Evolutionary conservation across 2,329 filamentous ascomycete species (phyloP).

Genomic region (Raffaelea ambrosiae): DNA sequence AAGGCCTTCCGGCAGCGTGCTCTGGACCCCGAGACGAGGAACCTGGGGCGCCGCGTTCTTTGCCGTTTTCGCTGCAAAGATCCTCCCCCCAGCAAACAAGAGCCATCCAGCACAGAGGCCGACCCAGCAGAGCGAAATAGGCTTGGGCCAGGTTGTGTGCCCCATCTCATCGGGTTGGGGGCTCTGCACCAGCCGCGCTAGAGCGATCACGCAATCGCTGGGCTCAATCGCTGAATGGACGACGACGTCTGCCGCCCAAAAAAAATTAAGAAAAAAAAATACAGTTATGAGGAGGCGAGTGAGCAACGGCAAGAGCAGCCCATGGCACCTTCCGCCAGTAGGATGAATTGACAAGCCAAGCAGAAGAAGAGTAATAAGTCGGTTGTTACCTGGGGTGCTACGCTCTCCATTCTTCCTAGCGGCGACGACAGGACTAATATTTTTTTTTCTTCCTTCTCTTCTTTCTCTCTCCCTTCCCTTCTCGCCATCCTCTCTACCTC

Average conservation of each 20-base stretch:
- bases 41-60: too few species aligned
- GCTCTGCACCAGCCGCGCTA: slow-evolving; percentile 15
- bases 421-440: background rate
- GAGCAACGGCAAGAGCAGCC: too few species aligned
- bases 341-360: background rate
- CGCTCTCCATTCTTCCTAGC: background rate
- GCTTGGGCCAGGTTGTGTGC: background rate
- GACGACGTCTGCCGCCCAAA: slow-evolving; percentile 1
- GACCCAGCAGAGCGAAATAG: too few species aligned
- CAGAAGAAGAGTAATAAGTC: background rate
- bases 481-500: background rate
- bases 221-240: slow-evolving; percentile 7
- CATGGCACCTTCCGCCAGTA: too few species aligned
- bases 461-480: background rate
- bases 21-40: background rate
- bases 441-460: background rate
- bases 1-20: too few species aligned
- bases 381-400: background rate
- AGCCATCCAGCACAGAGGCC: too few species aligned
- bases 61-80: too few species aligned
- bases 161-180: slow-evolving; percentile 3
- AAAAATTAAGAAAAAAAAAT: background rate
- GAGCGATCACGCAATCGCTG: slow-evolving; percentile 25
- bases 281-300: background rate
- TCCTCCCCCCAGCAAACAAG: too few species aligned